Evolutionary conservation across 257 asterid species (phyloP).

Genomic region (Solanum pimpinellifolium): DNA sequence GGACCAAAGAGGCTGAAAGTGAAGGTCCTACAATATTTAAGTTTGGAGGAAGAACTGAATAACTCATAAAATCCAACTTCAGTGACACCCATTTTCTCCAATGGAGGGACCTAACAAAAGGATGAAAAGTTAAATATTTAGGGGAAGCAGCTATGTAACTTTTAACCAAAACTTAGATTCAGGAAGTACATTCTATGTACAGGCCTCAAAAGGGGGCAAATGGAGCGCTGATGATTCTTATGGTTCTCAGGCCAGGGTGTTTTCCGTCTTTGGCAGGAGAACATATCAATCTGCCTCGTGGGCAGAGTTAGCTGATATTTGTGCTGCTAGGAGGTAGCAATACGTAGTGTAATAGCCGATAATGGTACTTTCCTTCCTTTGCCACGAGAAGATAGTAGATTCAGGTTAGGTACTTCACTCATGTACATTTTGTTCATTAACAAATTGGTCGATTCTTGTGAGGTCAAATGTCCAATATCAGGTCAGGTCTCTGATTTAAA

Average conservation of each 20-base stretch:
- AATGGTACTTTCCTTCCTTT: background rate
- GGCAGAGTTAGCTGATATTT: background rate
- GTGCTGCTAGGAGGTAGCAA: background rate
- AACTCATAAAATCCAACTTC: background rate
- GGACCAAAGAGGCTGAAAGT: constrained; percentile 8
- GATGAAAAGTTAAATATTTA: background rate
- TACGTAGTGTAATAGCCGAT: background rate
- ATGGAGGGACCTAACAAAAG: background rate
- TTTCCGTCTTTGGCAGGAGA: constrained; percentile 1
- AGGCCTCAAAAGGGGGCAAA: constrained; percentile 6
- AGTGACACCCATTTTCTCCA: background rate
- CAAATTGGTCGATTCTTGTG: background rate
- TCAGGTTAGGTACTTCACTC: background rate
- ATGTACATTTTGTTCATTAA: background rate
- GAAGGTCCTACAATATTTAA: background rate
- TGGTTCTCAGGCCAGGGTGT: background rate
- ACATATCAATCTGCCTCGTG: background rate
- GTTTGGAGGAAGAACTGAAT: background rate
- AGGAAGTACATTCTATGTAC: constrained; percentile 4
- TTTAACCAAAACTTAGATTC: constrained; percentile 5
- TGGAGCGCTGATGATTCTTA: background rate
- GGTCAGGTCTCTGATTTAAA: background rate
- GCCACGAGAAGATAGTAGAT: background rate
- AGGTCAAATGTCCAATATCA: background rate
- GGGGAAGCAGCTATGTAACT: background rate